Conservation (phyloP, 805 yeast genomes). For the Ascoidea asiatica region DNA sequence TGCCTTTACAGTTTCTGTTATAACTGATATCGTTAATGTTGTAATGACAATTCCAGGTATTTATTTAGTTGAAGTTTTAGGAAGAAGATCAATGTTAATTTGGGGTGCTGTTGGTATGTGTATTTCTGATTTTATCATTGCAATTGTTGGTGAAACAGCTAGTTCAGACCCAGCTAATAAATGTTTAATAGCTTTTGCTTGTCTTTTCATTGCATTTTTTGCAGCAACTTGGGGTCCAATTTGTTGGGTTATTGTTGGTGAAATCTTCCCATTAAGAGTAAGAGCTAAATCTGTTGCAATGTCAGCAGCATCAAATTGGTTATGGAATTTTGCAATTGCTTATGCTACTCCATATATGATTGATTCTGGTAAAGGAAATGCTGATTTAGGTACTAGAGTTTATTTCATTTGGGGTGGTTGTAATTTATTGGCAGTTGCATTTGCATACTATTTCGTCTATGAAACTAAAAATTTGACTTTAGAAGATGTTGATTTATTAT, state of each 20-base stretch:
- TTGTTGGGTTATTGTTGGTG: slow-evolving; percentile 82
- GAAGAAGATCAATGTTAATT: slow-evolving; percentile 25
- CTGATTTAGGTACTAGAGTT: slow-evolving; percentile 46
- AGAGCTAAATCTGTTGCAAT: slow-evolving; percentile 85
- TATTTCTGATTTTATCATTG: slow-evolving; percentile 22
- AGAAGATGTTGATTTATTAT: slow-evolving; percentile 70
- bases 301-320: slow-evolving; percentile 89
- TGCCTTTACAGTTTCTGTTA: slow-evolving; percentile 37
- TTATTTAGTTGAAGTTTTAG: slow-evolving; percentile 26
- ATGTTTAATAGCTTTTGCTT: slow-evolving; percentile 18
- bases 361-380: slow-evolving; percentile 46
- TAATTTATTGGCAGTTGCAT: background rate
- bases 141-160: slow-evolving; percentile 22
- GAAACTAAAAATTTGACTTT: slow-evolving; percentile 74
- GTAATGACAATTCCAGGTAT: slow-evolving; percentile 32
- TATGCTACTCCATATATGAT: slow-evolving; percentile 77
- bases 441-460: slow-evolving; percentile 51
- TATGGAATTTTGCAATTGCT: slow-evolving; percentile 84
- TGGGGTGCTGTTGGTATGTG: slow-evolving; percentile 30
- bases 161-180: slow-evolving; percentile 20
- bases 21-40: slow-evolving; percentile 40
- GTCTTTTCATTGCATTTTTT: slow-evolving; percentile 60
- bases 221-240: slow-evolving; percentile 96
- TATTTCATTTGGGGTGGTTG: background rate
- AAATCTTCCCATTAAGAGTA: slow-evolving; percentile 71